These are phyloP conservation scores for Pseudogymnoascus sp. DNA, from an alignment of 2,329 filamentous ascomycete genomes.

Conservation along the genomic window DNA sequence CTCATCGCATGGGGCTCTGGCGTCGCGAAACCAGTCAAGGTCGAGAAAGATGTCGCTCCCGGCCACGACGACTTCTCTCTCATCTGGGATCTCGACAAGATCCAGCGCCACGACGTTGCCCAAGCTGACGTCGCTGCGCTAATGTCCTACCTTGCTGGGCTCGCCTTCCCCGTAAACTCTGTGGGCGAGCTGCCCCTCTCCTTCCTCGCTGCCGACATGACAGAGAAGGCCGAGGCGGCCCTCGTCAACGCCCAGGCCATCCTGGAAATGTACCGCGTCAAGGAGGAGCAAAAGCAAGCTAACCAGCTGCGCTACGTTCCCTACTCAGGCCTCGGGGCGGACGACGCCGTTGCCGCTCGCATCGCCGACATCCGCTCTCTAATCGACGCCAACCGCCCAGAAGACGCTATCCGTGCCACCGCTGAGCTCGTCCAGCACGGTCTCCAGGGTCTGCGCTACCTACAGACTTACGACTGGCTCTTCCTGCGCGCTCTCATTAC, in stretches of 20 bases:
- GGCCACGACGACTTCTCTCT: conserved; percentile 89
- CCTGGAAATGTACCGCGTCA: conserved; percentile 91
- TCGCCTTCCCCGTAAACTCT: conserved; percentile 91
- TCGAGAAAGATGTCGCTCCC: conserved; percentile 48
- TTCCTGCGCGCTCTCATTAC: conserved; percentile 87
- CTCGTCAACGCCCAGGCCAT: conserved; percentile 80
- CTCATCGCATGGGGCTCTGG: conserved; percentile 91
- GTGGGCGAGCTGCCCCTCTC: conserved; percentile 85
- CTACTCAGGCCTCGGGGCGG: conserved; percentile 60
- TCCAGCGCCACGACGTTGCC: conserved; percentile 81
- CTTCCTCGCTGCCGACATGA: conserved; percentile 63
- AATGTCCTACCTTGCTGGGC: conserved; percentile 85
- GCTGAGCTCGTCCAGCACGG: conserved; percentile 67
- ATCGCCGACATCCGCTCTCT: conserved; percentile 58
- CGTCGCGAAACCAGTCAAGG: conserved; percentile 63
- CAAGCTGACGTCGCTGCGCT: conserved; percentile 92
- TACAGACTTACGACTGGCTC: conserved; percentile 98
- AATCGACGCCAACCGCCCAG: conserved; percentile 57
- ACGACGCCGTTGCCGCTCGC: conserved; percentile 56
- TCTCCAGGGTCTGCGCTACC: conserved; percentile 77
- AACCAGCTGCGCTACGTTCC: conserved; percentile 71
- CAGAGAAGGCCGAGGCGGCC: conserved; percentile 75
- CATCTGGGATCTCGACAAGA: conserved; percentile 75
- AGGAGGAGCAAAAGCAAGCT: conserved; percentile 74
- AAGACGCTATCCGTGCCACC: conserved; percentile 72